phyloP scores from a whole-genome alignment of 805 yeast genomes.

The Candida verbasci region DNA sequence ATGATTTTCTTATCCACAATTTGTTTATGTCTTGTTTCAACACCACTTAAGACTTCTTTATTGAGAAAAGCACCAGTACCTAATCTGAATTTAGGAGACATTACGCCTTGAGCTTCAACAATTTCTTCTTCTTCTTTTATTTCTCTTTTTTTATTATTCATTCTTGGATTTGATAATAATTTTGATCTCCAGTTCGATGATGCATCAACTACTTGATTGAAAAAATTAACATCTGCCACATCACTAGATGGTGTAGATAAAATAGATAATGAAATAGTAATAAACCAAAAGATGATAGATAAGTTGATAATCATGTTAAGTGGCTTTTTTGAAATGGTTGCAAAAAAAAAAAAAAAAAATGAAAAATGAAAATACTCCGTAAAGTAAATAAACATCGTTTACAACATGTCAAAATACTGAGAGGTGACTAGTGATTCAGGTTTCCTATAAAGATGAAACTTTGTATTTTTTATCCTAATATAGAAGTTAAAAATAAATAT shows the following conservation, averaged over 20 bases:
- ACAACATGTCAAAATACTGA: no score
- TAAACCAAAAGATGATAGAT: no score
- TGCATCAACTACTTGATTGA: constrained; percentile 6
- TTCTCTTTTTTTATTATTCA: neutral
- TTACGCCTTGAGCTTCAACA: constrained; percentile 6
- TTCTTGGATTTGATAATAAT: neutral
- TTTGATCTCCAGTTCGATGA: constrained; percentile 5
- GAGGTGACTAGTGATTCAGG: no score
- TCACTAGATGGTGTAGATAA: constrained; percentile 1
- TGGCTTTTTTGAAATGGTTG: neutral
- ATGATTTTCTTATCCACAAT: constrained; percentile 3
- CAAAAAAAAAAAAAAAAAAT: constrained; percentile 1
- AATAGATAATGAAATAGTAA: neutral
- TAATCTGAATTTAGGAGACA: constrained; percentile 9
- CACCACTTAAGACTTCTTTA: constrained; percentile 7
- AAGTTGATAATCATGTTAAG: no score
- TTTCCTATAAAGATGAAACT: no score
- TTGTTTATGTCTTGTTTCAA: constrained; percentile 5
- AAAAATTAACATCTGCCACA: constrained; percentile 6
- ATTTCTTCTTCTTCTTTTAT: neutral
- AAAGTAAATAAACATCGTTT: no score
- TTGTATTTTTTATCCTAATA: no score
- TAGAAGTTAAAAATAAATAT: no score
- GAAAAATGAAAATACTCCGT: neutral
- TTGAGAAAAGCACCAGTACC: constrained; percentile 18